phyloP scores from a whole-genome alignment of 257 asterid genomes.

The Cynanchum wilfordii region DNA sequence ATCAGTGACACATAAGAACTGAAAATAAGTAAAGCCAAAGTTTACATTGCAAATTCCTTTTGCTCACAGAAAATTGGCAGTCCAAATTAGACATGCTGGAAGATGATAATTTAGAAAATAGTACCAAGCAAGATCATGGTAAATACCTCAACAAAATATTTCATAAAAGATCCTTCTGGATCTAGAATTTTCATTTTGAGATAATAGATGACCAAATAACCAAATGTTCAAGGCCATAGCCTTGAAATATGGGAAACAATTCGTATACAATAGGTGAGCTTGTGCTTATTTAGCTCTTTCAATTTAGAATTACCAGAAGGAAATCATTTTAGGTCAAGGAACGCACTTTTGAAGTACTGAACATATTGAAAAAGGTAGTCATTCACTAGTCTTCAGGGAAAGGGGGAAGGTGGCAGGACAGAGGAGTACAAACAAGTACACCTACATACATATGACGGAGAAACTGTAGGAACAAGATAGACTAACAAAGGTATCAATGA shows the following conservation, averaged over 20 bases:
- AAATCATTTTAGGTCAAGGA: not conserved
- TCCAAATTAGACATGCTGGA: not conserved
- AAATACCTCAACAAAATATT: not conserved
- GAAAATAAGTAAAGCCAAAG: not conserved
- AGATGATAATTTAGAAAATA: not conserved
- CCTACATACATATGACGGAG: not conserved
- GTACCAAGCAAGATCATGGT: not conserved
- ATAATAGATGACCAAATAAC: not conserved
- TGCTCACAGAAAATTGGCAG: not conserved
- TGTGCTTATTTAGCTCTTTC: not conserved
- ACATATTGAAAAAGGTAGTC: not conserved
- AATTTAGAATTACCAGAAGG: not conserved
- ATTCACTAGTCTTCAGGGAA: no score
- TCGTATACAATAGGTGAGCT: not conserved
- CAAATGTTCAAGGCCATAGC: not conserved
- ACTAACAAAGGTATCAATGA: no score
- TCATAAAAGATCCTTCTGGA: not conserved
- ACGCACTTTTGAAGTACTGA: not conserved
- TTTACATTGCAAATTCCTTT: not conserved
- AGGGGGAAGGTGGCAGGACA: no score
- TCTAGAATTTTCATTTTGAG: not conserved
- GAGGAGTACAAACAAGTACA: not conserved
- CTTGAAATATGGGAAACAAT: not conserved
- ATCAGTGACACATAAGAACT: constrained; percentile 3
- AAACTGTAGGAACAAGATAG: not conserved